Evolutionary conservation across 1,284 basidiomycete genomes (phyloP).

Genomic region (Laetiporus sulphureus): DNA sequence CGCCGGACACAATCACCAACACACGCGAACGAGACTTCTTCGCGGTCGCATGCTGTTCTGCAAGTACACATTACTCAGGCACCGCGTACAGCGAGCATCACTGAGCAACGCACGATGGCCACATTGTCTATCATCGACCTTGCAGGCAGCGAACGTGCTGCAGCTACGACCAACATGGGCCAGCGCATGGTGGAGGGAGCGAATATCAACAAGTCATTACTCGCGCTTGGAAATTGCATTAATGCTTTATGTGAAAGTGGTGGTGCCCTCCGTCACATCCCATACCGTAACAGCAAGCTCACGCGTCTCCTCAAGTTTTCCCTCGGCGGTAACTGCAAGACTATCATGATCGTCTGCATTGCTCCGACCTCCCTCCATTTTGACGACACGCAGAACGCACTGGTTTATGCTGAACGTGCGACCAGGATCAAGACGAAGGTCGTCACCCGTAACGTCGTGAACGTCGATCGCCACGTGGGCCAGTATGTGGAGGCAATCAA

Average conservation of each 20-base stretch:
- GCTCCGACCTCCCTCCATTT: slow-evolving; percentile 92
- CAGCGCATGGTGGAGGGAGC: slow-evolving; percentile 95
- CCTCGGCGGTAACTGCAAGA: slow-evolving; percentile 95
- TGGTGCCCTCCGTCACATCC: slow-evolving; percentile 79
- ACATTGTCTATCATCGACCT: slow-evolving; percentile 96
- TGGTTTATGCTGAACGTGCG: slow-evolving; percentile 92
- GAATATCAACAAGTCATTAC: slow-evolving; percentile 95
- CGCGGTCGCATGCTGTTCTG: slow-evolving; percentile 92
- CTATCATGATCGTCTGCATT: slow-evolving; percentile 96
- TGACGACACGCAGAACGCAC: slow-evolving; percentile 96
- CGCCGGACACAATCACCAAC: slow-evolving; percentile 89
- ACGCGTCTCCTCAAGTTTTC: slow-evolving; percentile 95
- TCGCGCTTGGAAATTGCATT: slow-evolving; percentile 94
- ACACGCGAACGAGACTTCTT: slow-evolving; percentile 91
- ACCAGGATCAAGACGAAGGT: slow-evolving; percentile 97
- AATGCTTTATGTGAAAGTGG: slow-evolving; percentile 92
- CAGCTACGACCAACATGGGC: slow-evolving; percentile 95
- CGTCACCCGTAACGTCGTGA: slow-evolving; percentile 87
- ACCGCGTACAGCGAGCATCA: slow-evolving; percentile 74
- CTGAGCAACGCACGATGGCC: slow-evolving; percentile 76
- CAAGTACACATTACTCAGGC: slow-evolving; percentile 88
- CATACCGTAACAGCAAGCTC: slow-evolving; percentile 95
- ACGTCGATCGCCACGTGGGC: slow-evolving; percentile 88
- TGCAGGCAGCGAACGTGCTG: slow-evolving; percentile 92
- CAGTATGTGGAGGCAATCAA: slow-evolving; percentile 94